Conservation (phyloP, 768 basidiomycete genomes). For the Tulasnella sp. region DNA sequence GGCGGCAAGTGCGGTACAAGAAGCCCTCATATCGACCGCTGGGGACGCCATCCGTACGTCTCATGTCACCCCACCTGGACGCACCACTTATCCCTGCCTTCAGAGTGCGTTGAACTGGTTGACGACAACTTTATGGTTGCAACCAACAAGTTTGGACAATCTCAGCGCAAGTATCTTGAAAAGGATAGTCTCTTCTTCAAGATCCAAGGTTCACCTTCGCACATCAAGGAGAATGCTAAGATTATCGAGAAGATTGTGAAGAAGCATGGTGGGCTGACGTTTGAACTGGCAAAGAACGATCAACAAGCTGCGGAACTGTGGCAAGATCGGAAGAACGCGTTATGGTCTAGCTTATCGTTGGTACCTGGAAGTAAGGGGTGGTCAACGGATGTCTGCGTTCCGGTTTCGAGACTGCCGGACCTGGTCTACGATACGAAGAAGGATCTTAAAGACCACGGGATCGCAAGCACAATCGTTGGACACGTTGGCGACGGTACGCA, state of each 20-base stretch:
- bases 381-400: conserved; percentile 86
- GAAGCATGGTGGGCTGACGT: conserved; percentile 52
- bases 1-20: conserved; percentile 71
- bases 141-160: conserved; percentile 51
- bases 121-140: conserved; percentile 75
- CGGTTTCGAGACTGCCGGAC: conserved; percentile 54
- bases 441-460: conserved; percentile 48
- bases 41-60: conserved; percentile 64
- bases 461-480: conserved; percentile 63
- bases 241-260: conserved; percentile 48
- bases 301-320: conserved; percentile 67
- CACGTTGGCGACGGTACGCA: conserved; percentile 66
- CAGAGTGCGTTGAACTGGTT: conserved; percentile 80
- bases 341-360: conserved; percentile 56
- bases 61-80: not conserved
- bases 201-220: conserved; percentile 60
- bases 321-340: conserved; percentile 75
- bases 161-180: conserved; percentile 47
- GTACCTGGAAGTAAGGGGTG: conserved; percentile 55
- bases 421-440: conserved; percentile 53
- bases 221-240: conserved; percentile 46
- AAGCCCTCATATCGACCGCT: conserved; percentile 55
- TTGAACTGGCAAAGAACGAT: conserved; percentile 61
- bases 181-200: conserved; percentile 84
- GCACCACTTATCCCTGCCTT: not conserved